Base-by-base conservation (phyloP, 805 yeast species). In the Diddensiella santjacobensis region DNA sequence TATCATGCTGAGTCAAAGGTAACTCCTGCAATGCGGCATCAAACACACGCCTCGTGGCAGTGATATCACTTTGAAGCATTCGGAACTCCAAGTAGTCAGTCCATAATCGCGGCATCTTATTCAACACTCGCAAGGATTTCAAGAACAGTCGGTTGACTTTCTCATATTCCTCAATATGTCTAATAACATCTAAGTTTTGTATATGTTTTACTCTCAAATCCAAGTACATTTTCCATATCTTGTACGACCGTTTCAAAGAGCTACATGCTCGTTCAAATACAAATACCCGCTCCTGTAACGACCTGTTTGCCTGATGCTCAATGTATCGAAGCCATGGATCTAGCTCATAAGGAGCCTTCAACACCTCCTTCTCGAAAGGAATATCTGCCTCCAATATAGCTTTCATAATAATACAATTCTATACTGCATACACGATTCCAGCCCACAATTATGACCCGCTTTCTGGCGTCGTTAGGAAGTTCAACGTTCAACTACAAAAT, bases 211-310 rank as follows among this genome's bases (percentile, higher is more conserved):
- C 52, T 22, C 82, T 61, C 22, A 74, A 53, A 19, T 71, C 72
- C 20, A 80, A 53, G 54, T 79, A 80, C 6, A 62, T 37, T 48
- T 65, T 63, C 88, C 88, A 83, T 20, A 84, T 58, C 53, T 77
- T 74, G 52, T 73, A 73, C 2, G 80, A 75, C 44, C 75, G 60
- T 4, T 69, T 70, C 11, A 79, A 57, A 8, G 62, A 57, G 5
- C 56, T 53, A 13, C 77, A 72, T 0, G 85, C 82, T 59, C 93
- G 62, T 49, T 71, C 74, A 45, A 75, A 58, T 1, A 84, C 68
- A 47, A 75, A 78, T 2, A 55, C 54, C 22, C 58, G 61, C 19
- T 58, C 68, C 22, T 40, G 41, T 1, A 62, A 35, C 0, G 69
- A 48, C 31, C 65, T 54, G 4, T 48, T 38, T 4, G 57, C 40